A percentile compares a stretch with the other conserved stretches of the same genome.
phyloP scores from a whole-genome alignment of 768 basidiomycete species.

The Phaffia tasmanica region DNA sequence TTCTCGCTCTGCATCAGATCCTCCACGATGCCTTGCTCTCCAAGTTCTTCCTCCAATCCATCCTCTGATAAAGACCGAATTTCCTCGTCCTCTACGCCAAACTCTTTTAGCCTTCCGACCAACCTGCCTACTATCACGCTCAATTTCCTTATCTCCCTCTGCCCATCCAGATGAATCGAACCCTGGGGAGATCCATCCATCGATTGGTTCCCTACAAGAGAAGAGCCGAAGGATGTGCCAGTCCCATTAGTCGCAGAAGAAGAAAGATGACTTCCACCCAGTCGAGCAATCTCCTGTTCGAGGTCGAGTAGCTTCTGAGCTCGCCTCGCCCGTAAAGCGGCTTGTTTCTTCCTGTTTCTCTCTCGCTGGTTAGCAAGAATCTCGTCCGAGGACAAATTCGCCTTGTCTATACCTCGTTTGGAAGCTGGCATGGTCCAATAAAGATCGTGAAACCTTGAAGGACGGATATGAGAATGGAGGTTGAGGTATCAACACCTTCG shows the following conservation, averaged over 20 bases:
- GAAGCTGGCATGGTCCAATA: too few relatives aligned
- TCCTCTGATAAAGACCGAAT: neutral
- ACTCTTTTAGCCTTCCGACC: neutral
- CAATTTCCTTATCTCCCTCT: neutral
- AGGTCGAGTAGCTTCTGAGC: conserved; percentile 8
- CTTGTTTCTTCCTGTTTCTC: conserved; percentile 18
- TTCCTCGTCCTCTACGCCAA: conserved; percentile 10
- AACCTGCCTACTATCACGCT: neutral
- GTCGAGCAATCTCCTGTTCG: conserved; percentile 16
- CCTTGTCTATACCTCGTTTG: neutral
- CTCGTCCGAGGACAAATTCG: conserved; percentile 1
- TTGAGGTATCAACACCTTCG: too few relatives aligned
- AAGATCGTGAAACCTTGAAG: too few relatives aligned
- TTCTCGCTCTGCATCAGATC: too few relatives aligned
- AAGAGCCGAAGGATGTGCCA: neutral
- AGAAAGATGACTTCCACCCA: neutral
- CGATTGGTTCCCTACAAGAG: neutral
- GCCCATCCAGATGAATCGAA: neutral
- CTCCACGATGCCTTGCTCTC: too few relatives aligned
- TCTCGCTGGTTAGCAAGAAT: conserved; percentile 6
- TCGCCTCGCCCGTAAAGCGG: conserved; percentile 6
- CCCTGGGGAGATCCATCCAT: neutral
- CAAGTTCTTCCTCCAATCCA: too few relatives aligned
- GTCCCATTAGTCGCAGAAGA: neutral
- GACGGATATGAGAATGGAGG: too few relatives aligned